phyloP scores from a whole-genome alignment of 768 basidiomycete species.

The Pisolithus sp. region DNA sequence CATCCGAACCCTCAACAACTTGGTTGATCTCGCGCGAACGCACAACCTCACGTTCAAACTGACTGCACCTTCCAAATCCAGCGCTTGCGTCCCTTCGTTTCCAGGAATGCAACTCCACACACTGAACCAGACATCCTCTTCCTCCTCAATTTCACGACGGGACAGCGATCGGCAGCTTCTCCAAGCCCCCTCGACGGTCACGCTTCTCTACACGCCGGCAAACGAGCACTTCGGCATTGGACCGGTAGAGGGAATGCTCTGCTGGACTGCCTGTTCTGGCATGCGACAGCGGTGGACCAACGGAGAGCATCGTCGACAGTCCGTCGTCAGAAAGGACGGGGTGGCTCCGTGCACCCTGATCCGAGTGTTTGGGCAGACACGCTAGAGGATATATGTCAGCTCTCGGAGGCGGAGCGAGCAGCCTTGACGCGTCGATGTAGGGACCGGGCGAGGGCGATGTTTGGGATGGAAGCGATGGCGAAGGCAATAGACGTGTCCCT shows the following conservation, averaged over 20 bases:
- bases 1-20: constrained; percentile 53
- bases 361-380: constrained; percentile 65
- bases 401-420: constrained; percentile 7
- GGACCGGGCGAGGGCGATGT: constrained; percentile 53
- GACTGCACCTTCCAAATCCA: constrained; percentile 42
- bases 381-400: constrained; percentile 49
- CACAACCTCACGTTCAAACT: constrained; percentile 55
- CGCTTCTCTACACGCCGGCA: constrained; percentile 84
- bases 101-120: constrained; percentile 28
- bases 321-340: constrained; percentile 55
- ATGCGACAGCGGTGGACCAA: constrained; percentile 82
- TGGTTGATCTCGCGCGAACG: constrained; percentile 53
- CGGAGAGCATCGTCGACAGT: constrained; percentile 66
- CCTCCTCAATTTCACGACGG: constrained; percentile 84
- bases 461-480: constrained; percentile 76
- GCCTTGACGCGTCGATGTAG: constrained; percentile 51
- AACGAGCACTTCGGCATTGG: constrained; percentile 99
- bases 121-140: constrained; percentile 63
- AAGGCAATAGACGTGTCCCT: constrained; percentile 51
- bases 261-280: constrained; percentile 87
- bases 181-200: constrained; percentile 54
- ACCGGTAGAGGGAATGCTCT: constrained; percentile 91
- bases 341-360: constrained; percentile 62
- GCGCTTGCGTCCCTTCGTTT: constrained; percentile 35
- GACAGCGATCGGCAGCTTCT: constrained; percentile 82